Base-by-base conservation (phyloP, 1,139 yeast species). In the Hemisphaericaspora subhashii region DNA sequence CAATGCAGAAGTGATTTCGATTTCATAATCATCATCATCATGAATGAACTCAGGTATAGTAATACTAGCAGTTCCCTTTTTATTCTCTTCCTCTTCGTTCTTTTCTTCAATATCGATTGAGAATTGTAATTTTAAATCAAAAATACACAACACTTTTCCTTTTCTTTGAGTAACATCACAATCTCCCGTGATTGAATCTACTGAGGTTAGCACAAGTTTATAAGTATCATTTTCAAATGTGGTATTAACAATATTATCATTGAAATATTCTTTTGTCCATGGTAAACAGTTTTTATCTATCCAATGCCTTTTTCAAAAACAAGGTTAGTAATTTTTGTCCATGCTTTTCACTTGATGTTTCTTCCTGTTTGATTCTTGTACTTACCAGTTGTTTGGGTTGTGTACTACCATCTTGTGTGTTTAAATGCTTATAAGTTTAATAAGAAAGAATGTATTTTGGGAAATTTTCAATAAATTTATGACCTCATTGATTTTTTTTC, bases 121-220 rank as follows among this genome's bases (percentile, higher is more conserved):
- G 44, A 84, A 71, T 45, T 66, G 70, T 35, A 84, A 60, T 37
- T 64, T 67, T 74, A 85, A 58, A 56, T 85, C 94, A 52, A 76
- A 84, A 40, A 84, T 81, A 53, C 92, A 84, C 53, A 80, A 76
- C 12, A 82, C 87, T 60, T 81, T 83, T 9, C 90, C 92, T 62
- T 85, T 85, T 65, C 92, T 76, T 60, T 85, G 92, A 20, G 87
- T 81, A 11, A 85, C 90, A 50, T 83, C 86, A 53, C 92, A 83
- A 58, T 85, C 92, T 15, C 94, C 94, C 11, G 74, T 58, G 12
- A 83, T 68, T 3, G 77, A 63, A 28, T 67, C 68, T 9, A 80
- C 57, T 0, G 62, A 53, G 5, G 65, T 58, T 31, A 81, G 60
- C 8, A 55, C 51, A 38, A 75, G 55, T 21, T 52, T 57, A 43